These are phyloP conservation scores for Trichoderma reesei DNA, from an alignment of 495 filamentous ascomycete genomes.

Conservation along the genomic window DNA sequence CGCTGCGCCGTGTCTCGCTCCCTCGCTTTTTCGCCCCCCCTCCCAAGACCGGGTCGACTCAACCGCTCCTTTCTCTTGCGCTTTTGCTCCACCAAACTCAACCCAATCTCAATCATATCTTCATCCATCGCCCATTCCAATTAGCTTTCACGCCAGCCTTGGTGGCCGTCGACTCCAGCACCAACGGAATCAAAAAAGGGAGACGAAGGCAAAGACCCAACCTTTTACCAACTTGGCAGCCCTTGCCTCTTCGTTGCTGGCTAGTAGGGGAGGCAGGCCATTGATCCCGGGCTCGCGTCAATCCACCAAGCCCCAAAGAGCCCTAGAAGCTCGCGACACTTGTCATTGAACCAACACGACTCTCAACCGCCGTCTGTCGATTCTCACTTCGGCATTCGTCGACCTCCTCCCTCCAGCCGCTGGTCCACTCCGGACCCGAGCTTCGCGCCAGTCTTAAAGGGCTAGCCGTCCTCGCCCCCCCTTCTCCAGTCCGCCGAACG, in stretches of 20 bases:
- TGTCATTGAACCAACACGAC: slow-evolving; percentile 1
- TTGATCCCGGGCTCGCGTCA: neutral
- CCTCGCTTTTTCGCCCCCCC: neutral
- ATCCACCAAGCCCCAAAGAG: slow-evolving; percentile 5
- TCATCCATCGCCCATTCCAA: neutral
- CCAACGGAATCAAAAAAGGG: neutral
- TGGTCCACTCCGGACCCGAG: neutral
- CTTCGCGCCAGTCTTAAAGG: slow-evolving; percentile 4
- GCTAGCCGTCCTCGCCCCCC: neutral
- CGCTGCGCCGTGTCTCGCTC: too few species aligned
- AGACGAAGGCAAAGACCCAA: neutral
- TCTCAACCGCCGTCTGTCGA: slow-evolving; percentile 1
- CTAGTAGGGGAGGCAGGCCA: slow-evolving; percentile 5
- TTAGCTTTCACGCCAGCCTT: neutral
- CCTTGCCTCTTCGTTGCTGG: neutral
- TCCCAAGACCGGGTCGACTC: neutral
- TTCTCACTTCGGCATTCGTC: slow-evolving; percentile 1
- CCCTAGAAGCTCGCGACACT: slow-evolving; percentile 2
- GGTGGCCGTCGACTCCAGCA: neutral
- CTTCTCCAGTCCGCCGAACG: neutral
- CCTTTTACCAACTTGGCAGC: neutral
- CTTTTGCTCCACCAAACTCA: neutral
- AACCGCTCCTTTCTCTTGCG: neutral
- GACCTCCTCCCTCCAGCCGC: neutral
- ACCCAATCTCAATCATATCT: too few species aligned